Conservation (phyloP, 495 filamentous ascomycete species). For the Patellaria atrata region DNA sequence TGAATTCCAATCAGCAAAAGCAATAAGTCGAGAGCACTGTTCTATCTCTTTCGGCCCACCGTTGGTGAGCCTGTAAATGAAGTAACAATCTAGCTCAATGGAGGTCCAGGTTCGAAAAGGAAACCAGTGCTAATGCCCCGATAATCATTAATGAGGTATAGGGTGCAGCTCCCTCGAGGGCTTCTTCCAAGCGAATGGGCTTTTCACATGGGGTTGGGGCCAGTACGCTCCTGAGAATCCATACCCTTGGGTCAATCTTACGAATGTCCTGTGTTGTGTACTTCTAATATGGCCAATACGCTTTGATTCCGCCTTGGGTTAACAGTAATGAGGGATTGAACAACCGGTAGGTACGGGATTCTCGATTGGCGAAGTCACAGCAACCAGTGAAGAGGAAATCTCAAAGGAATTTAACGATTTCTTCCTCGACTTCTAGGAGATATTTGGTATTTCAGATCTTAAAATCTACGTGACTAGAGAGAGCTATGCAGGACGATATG, state of each 20-base stretch:
- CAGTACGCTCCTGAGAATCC: slow-evolving; percentile 44
- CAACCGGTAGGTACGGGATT: slow-evolving; percentile 17
- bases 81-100: slow-evolving; percentile 21
- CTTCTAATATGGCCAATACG: slow-evolving; percentile 12
- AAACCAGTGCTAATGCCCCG: not conserved
- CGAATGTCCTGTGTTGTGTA: slow-evolving; percentile 50
- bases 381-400: slow-evolving; percentile 19
- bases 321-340: slow-evolving; percentile 9
- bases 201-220: slow-evolving; percentile 47
- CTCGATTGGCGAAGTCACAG: slow-evolving; percentile 13
- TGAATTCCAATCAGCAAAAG: slow-evolving; percentile 18
- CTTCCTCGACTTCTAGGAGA: slow-evolving; percentile 20
- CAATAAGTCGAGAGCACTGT: slow-evolving; percentile 30
- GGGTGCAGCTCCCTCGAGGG: slow-evolving; percentile 54
- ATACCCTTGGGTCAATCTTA: slow-evolving; percentile 54
- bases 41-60: slow-evolving; percentile 39
- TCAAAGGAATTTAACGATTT: slow-evolving; percentile 19
- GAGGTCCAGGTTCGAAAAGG: slow-evolving; percentile 15
- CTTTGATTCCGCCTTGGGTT: not conserved
- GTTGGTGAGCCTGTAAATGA: slow-evolving; percentile 28
- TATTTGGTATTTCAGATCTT: slow-evolving; percentile 23
- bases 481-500: slow-evolving; percentile 20
- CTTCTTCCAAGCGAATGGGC: slow-evolving; percentile 53
- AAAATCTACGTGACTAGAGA: slow-evolving; percentile 23
- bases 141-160: not conserved